phyloP scores from a whole-genome alignment of 225 moss, liverwort and hornwort genomes.

The Bryoerythrophyllum caledonicum region DNA sequence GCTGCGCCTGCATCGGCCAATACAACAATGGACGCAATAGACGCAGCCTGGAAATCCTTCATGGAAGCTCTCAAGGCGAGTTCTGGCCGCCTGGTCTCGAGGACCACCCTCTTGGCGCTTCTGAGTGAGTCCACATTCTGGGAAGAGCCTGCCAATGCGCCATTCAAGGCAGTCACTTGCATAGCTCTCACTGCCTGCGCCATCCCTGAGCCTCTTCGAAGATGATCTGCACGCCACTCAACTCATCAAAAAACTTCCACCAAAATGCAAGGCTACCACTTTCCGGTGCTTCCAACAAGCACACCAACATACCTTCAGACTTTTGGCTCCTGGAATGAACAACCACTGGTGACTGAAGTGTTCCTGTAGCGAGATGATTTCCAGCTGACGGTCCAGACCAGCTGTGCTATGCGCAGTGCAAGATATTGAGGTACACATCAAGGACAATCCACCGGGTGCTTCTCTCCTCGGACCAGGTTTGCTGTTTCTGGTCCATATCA shows the following conservation, averaged over 20 bases:
- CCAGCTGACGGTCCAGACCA: not conserved
- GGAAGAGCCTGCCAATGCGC: constrained; percentile 23
- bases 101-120: not conserved
- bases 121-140: constrained; percentile 5
- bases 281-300: not conserved
- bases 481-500: not conserved
- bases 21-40: constrained; percentile 19
- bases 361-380: not conserved
- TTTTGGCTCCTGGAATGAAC: not conserved
- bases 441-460: constrained; percentile 14
- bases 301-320: not conserved
- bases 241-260: not conserved
- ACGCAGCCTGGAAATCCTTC: constrained; percentile 14
- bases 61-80: constrained; percentile 17
- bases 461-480: not conserved
- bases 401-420: not conserved
- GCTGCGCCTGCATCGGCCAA: constrained; percentile 50
- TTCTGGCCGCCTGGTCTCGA: constrained; percentile 10
- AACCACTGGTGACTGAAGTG: not conserved
- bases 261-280: not conserved
- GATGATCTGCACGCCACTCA: constrained; percentile 14
- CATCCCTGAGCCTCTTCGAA: too few species aligned
- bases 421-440: constrained; percentile 5
- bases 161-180: constrained; percentile 27
- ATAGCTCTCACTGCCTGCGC: constrained; percentile 24